Conservation (phyloP, 352 stramenopile species). For the Peronospora destructor region DNA sequence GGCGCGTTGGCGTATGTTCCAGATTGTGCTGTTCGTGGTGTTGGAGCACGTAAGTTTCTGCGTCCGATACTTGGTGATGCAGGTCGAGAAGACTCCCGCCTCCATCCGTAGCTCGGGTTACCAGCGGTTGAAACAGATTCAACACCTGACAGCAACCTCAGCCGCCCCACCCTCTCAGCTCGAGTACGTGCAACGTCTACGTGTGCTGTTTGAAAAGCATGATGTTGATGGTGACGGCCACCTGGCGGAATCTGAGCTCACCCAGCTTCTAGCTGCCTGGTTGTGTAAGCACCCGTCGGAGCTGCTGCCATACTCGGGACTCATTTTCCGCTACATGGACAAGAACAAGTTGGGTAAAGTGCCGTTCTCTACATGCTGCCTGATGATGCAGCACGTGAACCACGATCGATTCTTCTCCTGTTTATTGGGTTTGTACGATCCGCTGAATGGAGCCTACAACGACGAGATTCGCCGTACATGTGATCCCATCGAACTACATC, state of each 20-base stretch:
- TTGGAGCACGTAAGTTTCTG: slow-evolving; percentile 80
- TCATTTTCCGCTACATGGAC: slow-evolving; percentile 87
- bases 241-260: slow-evolving; percentile 58
- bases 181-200: slow-evolving; percentile 77
- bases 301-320: slow-evolving; percentile 64
- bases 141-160: slow-evolving; percentile 52
- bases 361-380: slow-evolving; percentile 75
- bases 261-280: slow-evolving; percentile 75
- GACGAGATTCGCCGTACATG: slow-evolving; percentile 61
- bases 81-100: slow-evolving; percentile 67
- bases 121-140: slow-evolving; percentile 73
- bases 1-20: slow-evolving; percentile 57
- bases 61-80: slow-evolving; percentile 77
- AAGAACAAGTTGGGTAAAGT: slow-evolving; percentile 76
- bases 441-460: slow-evolving; percentile 63
- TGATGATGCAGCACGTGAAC: slow-evolving; percentile 86
- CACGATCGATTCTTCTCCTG: slow-evolving; percentile 86
- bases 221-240: slow-evolving; percentile 59
- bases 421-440: slow-evolving; percentile 76
- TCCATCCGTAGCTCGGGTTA: slow-evolving; percentile 69
- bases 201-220: slow-evolving; percentile 75
- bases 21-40: slow-evolving; percentile 78
- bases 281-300: slow-evolving; percentile 78
- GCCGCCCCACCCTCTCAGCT: slow-evolving; percentile 63
- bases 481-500: slow-evolving; percentile 57